These are phyloP conservation scores for Suhomyces anneliseae DNA, from an alignment of 1,139 yeast genomes.

Conservation along the genomic window DNA sequence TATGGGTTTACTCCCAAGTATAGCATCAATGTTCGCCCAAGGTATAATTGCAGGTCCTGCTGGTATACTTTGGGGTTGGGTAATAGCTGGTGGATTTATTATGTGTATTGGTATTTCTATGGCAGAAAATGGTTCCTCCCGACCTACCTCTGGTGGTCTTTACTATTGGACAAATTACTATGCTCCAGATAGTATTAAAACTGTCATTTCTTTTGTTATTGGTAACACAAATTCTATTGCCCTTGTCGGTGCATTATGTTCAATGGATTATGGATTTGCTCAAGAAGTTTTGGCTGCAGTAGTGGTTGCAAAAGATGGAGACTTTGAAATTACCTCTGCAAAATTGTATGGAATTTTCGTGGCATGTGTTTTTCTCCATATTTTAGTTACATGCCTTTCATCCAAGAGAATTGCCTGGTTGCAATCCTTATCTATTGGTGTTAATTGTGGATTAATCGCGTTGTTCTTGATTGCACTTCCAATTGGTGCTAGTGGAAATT, in stretches of 20 bases:
- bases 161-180: constrained; percentile 56
- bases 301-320: constrained; percentile 47
- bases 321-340: constrained; percentile 45
- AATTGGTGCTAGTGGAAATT: constrained; percentile 29
- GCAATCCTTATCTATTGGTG: constrained; percentile 23
- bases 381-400: constrained; percentile 47
- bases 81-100: constrained; percentile 55
- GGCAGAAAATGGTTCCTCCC: constrained; percentile 67
- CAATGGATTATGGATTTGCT: constrained; percentile 61
- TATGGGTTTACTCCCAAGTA: constrained; percentile 52
- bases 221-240: constrained; percentile 63
- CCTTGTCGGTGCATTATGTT: constrained; percentile 54
- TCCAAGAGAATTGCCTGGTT: constrained; percentile 28
- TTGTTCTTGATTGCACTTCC: constrained; percentile 29
- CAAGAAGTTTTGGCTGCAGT: constrained; percentile 53
- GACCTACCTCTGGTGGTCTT: constrained; percentile 72
- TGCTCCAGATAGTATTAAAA: constrained; percentile 35
- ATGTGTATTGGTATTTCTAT: constrained; percentile 61
- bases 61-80: constrained; percentile 72
- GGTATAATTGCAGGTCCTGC: constrained; percentile 49
- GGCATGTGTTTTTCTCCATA: constrained; percentile 49
- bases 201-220: constrained; percentile 53
- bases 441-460: constrained; percentile 16
- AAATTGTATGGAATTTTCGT: constrained; percentile 57
- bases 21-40: constrained; percentile 31